These are phyloP conservation scores for Backusella macrospora DNA, from an alignment of 192 early-diverging fungal species.

Conservation along the genomic window DNA sequence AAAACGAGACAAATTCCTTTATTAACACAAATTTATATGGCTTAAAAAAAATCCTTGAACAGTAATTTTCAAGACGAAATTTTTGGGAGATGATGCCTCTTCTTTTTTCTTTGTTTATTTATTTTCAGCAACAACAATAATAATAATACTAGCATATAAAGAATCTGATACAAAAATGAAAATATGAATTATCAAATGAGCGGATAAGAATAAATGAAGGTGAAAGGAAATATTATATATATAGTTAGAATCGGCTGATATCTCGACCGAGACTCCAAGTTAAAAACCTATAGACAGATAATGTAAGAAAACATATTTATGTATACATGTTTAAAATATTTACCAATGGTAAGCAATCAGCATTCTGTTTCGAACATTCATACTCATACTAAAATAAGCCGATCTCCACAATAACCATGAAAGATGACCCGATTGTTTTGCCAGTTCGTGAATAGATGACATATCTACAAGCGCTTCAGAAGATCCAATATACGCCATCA, in stretches of 20 bases:
- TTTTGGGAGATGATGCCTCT: too few species aligned
- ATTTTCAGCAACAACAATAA: too few species aligned
- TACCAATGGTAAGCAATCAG: constrained; percentile 74
- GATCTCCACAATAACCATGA: constrained; percentile 76
- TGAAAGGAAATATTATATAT: background rate
- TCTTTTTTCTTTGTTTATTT: too few species aligned
- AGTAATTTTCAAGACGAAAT: too few species aligned
- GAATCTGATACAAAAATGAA: too few species aligned
- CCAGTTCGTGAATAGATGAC: constrained; percentile 49
- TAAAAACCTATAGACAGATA: constrained; percentile 15
- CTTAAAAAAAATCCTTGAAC: too few species aligned
- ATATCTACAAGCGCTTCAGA: constrained; percentile 63
- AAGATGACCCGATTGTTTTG: constrained; percentile 50
- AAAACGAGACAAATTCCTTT: too few species aligned
- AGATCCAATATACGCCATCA: constrained; percentile 72
- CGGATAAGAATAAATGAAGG: background rate
- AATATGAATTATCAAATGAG: background rate
- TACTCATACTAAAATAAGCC: constrained; percentile 71
- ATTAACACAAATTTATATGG: too few species aligned
- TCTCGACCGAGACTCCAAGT: constrained; percentile 36
- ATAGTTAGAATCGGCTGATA: constrained; percentile 29
- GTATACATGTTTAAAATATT: background rate
- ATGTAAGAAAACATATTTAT: background rate
- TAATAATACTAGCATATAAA: background rate
- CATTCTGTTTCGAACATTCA: constrained; percentile 70